Base-by-base conservation (phyloP, 2,329 filamentous ascomycete genomes). In the Aspergillus pseudoterreus region DNA sequence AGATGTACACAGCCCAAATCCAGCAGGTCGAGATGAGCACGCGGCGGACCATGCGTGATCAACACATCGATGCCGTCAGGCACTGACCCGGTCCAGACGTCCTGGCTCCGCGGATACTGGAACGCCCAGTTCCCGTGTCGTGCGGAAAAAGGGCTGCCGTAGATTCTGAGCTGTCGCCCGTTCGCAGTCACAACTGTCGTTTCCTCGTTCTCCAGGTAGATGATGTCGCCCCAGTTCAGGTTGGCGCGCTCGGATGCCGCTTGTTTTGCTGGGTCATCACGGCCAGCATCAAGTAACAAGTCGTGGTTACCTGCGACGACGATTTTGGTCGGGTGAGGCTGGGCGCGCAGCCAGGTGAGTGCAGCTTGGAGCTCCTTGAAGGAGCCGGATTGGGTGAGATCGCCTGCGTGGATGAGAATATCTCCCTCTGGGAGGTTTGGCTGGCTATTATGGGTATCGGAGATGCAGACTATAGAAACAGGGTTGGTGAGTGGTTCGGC, bases 271-370 rank as follows among this genome's bases (percentile, higher is more conserved):
- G 33, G 27, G 12, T 9, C 17, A 9, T 12, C 75, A 72, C 62
- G 87, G 82, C 77, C 73, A 6, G 74, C 70, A 68, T 94, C 90
- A 52, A 95, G 86, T 73, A 82, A 90, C 55, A 82, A 83, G 62
- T 96, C 91, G 65, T 96, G 91, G 65, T 96, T 96, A 0, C 91
- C 91, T 12, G 83, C 83, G 30, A 96, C 82, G 14, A 91, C 79
- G 12, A 96, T 76, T 69, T 95, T 95, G 67, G 90, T 79, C 38
- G 72, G 71, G 64, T 95, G 89, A 0, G 88, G 85, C 15, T 87
- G 79, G 1, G 75, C 71, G 32, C 76, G 78, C 17, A 96, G 75
- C 90, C 89, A 95, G 71, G 90, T 80, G 43, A 95, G 74, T 63
- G 91, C 85, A 12, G 71, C 74, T 70, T 95, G 87, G 39, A 96